Evolutionary conservation across 73 alveolate species (phyloP).

Genomic region (Stentor roeselii): DNA sequence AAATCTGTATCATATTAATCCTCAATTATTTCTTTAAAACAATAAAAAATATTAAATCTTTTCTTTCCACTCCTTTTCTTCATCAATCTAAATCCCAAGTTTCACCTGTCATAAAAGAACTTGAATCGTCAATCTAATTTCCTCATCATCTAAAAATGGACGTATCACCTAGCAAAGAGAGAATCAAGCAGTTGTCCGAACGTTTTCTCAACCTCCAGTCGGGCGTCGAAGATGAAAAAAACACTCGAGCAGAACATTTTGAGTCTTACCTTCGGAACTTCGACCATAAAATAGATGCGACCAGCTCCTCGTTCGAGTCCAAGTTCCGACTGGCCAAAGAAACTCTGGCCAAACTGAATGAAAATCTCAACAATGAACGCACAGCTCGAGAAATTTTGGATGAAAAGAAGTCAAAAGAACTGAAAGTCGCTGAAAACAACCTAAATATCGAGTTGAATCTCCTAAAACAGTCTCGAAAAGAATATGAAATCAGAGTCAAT

Average conservation of each 20-base stretch:
- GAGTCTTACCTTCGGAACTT: not conserved
- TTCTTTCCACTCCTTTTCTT: too few species aligned
- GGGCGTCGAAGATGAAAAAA: conserved; percentile 14
- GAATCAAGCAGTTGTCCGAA: not conserved
- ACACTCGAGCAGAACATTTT: conserved; percentile 36
- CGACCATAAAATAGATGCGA: conserved; percentile 26
- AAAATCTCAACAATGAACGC: conserved; percentile 33
- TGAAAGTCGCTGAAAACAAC: conserved; percentile 49
- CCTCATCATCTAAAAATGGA: too few species aligned
- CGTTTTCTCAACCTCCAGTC: not conserved
- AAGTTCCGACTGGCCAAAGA: conserved; percentile 30
- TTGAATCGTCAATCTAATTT: too few species aligned
- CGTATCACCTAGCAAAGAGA: not conserved
- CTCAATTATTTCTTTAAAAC: too few species aligned
- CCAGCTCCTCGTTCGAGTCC: conserved; percentile 10
- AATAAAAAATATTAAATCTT: too few species aligned
- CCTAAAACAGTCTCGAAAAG: conserved; percentile 49
- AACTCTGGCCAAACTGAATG: conserved; percentile 30
- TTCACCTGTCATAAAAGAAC: too few species aligned
- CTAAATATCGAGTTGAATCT: conserved; percentile 46
- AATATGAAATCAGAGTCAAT: conserved; percentile 40
- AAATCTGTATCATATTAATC: too few species aligned
- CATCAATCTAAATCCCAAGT: too few species aligned
- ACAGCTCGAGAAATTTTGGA: conserved; percentile 39
- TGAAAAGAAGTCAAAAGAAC: conserved; percentile 49